Conservation (phyloP, 2,329 filamentous ascomycete species). For the Scedosporium aurantiacum region DNA sequence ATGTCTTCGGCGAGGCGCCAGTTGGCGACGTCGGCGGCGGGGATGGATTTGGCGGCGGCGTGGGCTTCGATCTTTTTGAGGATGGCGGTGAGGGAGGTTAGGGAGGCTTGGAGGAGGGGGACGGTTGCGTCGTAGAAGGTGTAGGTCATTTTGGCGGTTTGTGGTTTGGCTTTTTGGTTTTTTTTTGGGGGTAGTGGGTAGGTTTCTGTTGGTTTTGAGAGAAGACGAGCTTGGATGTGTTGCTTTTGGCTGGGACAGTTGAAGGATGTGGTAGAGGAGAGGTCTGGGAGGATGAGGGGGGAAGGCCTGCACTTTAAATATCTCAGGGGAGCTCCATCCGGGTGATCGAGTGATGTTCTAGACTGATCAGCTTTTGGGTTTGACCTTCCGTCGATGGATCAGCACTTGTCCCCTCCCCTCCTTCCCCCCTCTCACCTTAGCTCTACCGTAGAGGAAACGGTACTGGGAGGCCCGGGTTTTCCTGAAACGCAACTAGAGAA, state of each 20-base stretch:
- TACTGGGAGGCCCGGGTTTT: too few relatives aligned
- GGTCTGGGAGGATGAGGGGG: neutral
- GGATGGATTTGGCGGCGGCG: constrained; percentile 12
- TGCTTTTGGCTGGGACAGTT: neutral
- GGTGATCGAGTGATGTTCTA: too few relatives aligned
- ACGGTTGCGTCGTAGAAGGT: constrained; percentile 19
- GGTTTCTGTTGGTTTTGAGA: neutral
- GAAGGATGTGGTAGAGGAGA: neutral
- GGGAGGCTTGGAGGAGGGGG: constrained; percentile 11
- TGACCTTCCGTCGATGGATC: too few relatives aligned
- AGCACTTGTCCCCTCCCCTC: too few relatives aligned
- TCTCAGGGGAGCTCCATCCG: neutral
- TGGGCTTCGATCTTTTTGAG: constrained; percentile 16
- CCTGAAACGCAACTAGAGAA: too few relatives aligned
- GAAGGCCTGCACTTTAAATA: neutral
- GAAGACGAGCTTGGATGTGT: neutral
- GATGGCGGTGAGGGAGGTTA: constrained; percentile 14
- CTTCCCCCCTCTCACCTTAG: too few relatives aligned
- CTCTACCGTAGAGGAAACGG: too few relatives aligned
- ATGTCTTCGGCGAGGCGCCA: constrained; percentile 29
- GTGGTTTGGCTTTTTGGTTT: neutral
- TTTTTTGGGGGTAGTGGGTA: neutral
- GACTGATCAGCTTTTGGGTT: too few relatives aligned
- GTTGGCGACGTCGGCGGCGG: constrained; percentile 18
- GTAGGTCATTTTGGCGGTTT: constrained; percentile 11